phyloP scores from a whole-genome alignment of 192 early-diverging fungal species.

The Mortierella antarctica region DNA sequence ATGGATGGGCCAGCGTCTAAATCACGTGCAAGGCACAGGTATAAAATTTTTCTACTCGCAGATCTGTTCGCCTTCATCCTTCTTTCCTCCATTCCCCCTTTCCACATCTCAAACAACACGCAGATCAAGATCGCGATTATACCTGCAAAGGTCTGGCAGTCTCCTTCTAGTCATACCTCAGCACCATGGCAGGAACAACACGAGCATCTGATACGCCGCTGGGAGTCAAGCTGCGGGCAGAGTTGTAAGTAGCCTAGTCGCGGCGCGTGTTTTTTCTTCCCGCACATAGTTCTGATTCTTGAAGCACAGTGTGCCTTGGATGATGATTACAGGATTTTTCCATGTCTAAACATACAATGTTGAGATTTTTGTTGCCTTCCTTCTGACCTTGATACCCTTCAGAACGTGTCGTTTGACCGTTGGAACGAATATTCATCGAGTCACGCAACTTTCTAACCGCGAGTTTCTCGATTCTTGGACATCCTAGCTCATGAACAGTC shows the following conservation, averaged over 20 bases:
- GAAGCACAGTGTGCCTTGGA: constrained; percentile 8
- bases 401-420: not conserved
- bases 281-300: not conserved
- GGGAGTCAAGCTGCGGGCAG: no score
- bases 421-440: not conserved
- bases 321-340: constrained; percentile 55
- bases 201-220: no score
- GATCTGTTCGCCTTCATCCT: not conserved
- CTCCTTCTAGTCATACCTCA: no score
- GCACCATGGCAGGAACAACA: no score
- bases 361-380: constrained; percentile 55
- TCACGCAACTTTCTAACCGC: not conserved
- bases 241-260: no score
- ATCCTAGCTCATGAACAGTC: no score
- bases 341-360: constrained; percentile 53
- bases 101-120: no score
- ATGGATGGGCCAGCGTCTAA: no score
- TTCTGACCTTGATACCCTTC: constrained; percentile 36
- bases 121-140: no score
- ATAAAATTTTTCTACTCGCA: not conserved
- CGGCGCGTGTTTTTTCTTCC: constrained; percentile 6
- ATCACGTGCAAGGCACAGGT: no score
- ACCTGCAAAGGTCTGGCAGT: no score
- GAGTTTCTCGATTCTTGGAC: not conserved
- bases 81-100: no score